These are phyloP conservation scores for Colletotrichum euphorbiae DNA, from an alignment of 2,329 filamentous ascomycete genomes.

Conservation along the genomic window DNA sequence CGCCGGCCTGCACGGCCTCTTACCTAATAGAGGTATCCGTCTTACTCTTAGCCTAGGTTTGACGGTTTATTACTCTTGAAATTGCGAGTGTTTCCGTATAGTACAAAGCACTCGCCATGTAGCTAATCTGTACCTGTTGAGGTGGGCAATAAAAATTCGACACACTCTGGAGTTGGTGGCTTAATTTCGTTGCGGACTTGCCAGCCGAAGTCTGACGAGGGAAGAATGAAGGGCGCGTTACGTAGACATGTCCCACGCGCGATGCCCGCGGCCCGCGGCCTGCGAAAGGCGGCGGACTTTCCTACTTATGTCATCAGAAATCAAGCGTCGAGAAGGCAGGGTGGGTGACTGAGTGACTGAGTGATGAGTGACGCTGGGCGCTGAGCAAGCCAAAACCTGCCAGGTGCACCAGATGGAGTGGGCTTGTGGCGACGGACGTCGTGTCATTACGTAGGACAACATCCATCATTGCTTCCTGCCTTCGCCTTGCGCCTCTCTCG, in stretches of 20 bases:
- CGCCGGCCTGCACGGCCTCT: slow-evolving; percentile 20
- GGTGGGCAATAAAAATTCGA: neutral
- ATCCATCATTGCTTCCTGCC: slow-evolving; percentile 17
- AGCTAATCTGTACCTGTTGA: slow-evolving; percentile 10
- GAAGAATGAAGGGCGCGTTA: slow-evolving; percentile 7
- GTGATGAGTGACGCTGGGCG: neutral
- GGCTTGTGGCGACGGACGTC: slow-evolving; percentile 35
- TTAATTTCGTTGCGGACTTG: neutral
- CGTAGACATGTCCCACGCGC: slow-evolving; percentile 13
- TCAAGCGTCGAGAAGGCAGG: slow-evolving; percentile 14
- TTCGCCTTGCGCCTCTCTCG: slow-evolving; percentile 7
- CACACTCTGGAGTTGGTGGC: slow-evolving; percentile 9
- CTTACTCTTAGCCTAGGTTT: slow-evolving; percentile 18
- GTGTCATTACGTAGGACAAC: slow-evolving; percentile 38
- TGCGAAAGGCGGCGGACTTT: slow-evolving; percentile 2
- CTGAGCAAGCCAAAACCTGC: slow-evolving; percentile 9
- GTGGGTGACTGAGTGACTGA: neutral
- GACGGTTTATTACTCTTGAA: slow-evolving; percentile 12
- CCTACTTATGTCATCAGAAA: neutral
- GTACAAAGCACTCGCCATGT: slow-evolving; percentile 1
- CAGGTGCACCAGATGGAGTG: slow-evolving; percentile 25
- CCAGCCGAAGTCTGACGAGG: neutral
- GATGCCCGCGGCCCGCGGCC: slow-evolving; percentile 28
- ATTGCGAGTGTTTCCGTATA: slow-evolving; percentile 1
- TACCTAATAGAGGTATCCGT: slow-evolving; percentile 32